Evolutionary conservation across 768 basidiomycete species (phyloP), one percentile per base, ranked within the genome.

Genomic region (Trametes coccinea): DNA sequence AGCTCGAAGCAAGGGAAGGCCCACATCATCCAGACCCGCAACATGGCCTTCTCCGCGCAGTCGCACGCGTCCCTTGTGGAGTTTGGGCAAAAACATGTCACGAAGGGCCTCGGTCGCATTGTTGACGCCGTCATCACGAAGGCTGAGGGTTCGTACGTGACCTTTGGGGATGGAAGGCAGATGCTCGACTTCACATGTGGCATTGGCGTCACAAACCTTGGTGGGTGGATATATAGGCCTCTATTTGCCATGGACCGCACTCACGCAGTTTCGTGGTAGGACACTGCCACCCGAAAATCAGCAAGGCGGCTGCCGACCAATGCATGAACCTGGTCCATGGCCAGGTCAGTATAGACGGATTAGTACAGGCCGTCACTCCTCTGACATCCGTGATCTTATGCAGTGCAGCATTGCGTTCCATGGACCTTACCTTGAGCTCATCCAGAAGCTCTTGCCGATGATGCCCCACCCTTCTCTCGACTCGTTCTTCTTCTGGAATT

Each of bases 401-500:
- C 68, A 95, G 92, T 92, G 92, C 74, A 91, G 90, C 77, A 93
- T 97, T 68, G 90, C 88, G 5, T 90, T 92, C 79, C 87, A 92
- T 67, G 85, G 82, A 64, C 92, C 94, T 0, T 94, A 96, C 75
- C 82, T 97, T 17, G 81, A 86, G 52, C 89, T 98, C 67, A 89
- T 98, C 69, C 84, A 96, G 73, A 83, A 83, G 56, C 82, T 98
- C 6, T 76, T 96, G 11, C 92, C 94, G 0, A 76, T 90, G 60
- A 95, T 98, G 94, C 95, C 95, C 2, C 78, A 95, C 75, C 82
- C 87, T 0, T 95, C 93, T 1, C 81, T 98, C 34, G 90, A 96
- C 73, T 92, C 92, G 29, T 98, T 98, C 82, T 97, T 95, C 83
- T 93, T 97, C 76, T 93, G 91, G 90, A 98, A 93, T 78, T 95